A percentile compares a stretch with the other conserved stretches of the same genome.
Evolutionary conservation across 1,284 basidiomycete species (phyloP).

Genomic region (Waitea zeae): DNA sequence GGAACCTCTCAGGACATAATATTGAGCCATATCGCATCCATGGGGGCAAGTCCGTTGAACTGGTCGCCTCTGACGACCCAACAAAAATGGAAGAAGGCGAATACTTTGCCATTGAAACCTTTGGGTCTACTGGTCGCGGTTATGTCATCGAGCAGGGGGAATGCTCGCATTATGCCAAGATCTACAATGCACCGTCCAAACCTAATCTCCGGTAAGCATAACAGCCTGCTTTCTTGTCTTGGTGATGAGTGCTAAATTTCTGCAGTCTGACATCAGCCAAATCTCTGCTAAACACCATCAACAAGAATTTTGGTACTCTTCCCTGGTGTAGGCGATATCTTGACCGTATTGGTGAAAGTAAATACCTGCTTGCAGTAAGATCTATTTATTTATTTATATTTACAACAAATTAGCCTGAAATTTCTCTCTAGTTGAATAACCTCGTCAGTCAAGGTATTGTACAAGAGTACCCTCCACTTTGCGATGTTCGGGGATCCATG

Average conservation of each 20-base stretch:
- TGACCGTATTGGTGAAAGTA: slow-evolving; percentile 86
- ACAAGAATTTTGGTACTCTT: slow-evolving; percentile 87
- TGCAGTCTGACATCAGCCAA: slow-evolving; percentile 72
- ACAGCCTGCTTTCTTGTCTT: background rate
- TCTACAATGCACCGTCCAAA: slow-evolving; percentile 50
- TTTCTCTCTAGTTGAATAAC: slow-evolving; percentile 62
- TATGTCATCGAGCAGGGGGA: slow-evolving; percentile 90
- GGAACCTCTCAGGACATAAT: slow-evolving; percentile 83
- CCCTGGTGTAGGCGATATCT: slow-evolving; percentile 95
- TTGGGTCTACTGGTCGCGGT: slow-evolving; percentile 93
- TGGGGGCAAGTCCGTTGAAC: slow-evolving; percentile 74
- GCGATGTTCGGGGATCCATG: slow-evolving; percentile 70
- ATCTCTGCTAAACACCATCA: slow-evolving; percentile 75
- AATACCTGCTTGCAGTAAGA: slow-evolving; percentile 82
- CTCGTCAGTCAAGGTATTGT: slow-evolving; percentile 83
- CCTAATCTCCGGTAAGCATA: slow-evolving; percentile 31
- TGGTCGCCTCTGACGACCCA: slow-evolving; percentile 79
- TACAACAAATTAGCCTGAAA: slow-evolving; percentile 4
- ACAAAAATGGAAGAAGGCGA: slow-evolving; percentile 99
- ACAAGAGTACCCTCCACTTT: slow-evolving; percentile 87
- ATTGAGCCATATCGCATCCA: slow-evolving; percentile 87
- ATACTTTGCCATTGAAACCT: slow-evolving; percentile 98
- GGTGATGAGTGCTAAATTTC: slow-evolving; percentile 4
- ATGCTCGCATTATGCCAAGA: slow-evolving; percentile 83
- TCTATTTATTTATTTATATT: slow-evolving; percentile 3